Percentiles rank a stretch among this genome's conserved stretches.
Evolutionary conservation across 345 rosid species (phyloP).

Genomic region (Syzygium aromaticum): DNA sequence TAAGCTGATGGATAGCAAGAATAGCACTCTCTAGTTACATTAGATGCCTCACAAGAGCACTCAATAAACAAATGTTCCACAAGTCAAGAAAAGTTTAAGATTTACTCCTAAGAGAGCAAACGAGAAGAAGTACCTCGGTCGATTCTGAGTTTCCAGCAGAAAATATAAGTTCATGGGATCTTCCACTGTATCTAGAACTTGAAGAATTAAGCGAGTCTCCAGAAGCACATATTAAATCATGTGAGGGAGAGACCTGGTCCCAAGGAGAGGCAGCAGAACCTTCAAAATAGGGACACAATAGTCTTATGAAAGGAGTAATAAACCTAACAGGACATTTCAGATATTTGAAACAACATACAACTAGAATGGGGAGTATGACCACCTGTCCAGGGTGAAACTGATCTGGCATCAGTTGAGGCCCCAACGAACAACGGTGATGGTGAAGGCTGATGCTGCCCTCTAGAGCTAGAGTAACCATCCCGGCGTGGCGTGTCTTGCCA

Average conservation of each 20-base stretch:
- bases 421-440: slow-evolving; percentile 87
- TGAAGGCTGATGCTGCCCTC: slow-evolving; percentile 59
- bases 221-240: slow-evolving; percentile 86
- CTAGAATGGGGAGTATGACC: slow-evolving; percentile 54
- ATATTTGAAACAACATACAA: slow-evolving; percentile 30
- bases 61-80: background rate
- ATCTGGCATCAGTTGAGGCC: slow-evolving; percentile 90
- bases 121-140: slow-evolving; percentile 36
- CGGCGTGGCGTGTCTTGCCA: slow-evolving; percentile 77
- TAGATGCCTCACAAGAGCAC: background rate
- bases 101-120: background rate
- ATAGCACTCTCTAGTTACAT: background rate
- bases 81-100: background rate
- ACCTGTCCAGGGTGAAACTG: slow-evolving; percentile 85
- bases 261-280: slow-evolving; percentile 78
- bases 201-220: slow-evolving; percentile 70
- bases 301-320: background rate
- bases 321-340: background rate
- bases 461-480: slow-evolving; percentile 43
- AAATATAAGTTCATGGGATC: slow-evolving; percentile 45
- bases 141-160: slow-evolving; percentile 30
- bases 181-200: slow-evolving; percentile 50
- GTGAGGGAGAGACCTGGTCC: slow-evolving; percentile 91
- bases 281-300: slow-evolving; percentile 2
- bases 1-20: background rate